Evolutionary conservation across 345 rosid genomes (phyloP).

Genomic region (Melaleuca alternifolia): DNA sequence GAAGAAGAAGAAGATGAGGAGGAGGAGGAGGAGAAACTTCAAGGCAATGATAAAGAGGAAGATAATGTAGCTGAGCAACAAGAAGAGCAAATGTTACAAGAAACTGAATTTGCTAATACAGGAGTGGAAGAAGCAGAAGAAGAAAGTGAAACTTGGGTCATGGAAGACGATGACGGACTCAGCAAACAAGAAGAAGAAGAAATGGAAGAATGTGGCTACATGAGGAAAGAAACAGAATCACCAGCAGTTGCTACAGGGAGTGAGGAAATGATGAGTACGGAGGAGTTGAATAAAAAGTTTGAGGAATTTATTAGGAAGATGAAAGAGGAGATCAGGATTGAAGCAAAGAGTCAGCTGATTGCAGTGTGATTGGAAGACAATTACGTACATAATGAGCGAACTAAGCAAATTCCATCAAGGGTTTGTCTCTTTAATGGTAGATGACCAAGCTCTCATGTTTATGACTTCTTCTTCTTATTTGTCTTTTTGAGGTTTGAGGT

Average conservation of each 20-base stretch:
- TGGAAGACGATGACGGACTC: not conserved
- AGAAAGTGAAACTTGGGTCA: not conserved
- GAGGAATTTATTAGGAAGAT: slow-evolving; percentile 63
- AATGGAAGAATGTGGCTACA: not conserved
- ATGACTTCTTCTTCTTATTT: not conserved
- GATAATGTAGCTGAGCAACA: not conserved
- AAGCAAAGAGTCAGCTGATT: slow-evolving; percentile 23
- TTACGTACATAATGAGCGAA: not conserved
- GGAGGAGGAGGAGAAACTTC: not conserved
- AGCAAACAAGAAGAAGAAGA: not conserved
- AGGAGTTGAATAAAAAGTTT: slow-evolving; percentile 35
- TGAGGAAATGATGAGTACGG: slow-evolving; percentile 22
- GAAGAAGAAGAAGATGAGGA: not conserved
- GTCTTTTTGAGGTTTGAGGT: not conserved
- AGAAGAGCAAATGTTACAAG: not conserved
- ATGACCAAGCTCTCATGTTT: not conserved
- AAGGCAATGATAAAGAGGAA: not conserved
- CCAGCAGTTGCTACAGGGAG: not conserved
- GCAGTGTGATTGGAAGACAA: slow-evolving; percentile 11
- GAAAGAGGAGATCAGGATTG: slow-evolving; percentile 54
- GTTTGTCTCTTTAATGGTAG: not conserved
- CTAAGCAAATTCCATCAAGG: not conserved
- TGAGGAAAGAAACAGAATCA: not conserved
- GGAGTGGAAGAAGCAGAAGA: not conserved
- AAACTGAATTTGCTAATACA: not conserved